Percentiles rank a stretch among this genome's conserved stretches.
These are phyloP conservation scores for Umbelopsis ramanniana DNA, from an alignment of 192 early-diverging fungal genomes.

Conservation along the genomic window DNA sequence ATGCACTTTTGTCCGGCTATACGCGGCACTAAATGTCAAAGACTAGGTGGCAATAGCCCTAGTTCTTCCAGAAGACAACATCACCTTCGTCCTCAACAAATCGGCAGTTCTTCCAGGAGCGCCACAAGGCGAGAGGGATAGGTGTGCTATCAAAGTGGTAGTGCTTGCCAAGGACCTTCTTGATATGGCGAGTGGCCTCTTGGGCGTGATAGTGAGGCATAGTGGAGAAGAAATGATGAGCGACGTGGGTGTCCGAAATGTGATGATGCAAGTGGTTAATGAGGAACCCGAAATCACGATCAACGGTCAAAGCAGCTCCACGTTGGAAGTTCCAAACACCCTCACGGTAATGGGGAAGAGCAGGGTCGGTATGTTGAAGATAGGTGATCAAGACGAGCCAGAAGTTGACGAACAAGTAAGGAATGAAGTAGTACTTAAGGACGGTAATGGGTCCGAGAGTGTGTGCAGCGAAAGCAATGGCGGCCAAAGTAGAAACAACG, in stretches of 20 bases:
- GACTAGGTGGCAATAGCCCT: conserved; percentile 22
- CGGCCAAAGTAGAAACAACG: conserved; percentile 57
- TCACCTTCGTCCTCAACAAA: conserved; percentile 95
- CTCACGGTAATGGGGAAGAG: conserved; percentile 88
- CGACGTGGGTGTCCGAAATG: conserved; percentile 92
- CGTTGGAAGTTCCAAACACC: conserved; percentile 89
- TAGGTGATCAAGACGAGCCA: conserved; percentile 96
- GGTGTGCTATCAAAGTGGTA: conserved; percentile 80
- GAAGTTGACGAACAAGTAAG: conserved; percentile 91
- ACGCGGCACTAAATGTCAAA: not conserved
- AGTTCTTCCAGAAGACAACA: conserved; percentile 67
- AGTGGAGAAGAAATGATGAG: conserved; percentile 92
- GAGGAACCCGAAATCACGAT: conserved; percentile 86
- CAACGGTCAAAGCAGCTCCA: conserved; percentile 86
- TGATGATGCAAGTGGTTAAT: conserved; percentile 82
- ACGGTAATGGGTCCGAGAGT: conserved; percentile 61
- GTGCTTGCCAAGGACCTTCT: conserved; percentile 80
- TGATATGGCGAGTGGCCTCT: conserved; percentile 84
- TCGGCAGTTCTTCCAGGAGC: conserved; percentile 69
- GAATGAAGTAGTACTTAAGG: conserved; percentile 83
- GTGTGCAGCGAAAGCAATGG: conserved; percentile 53
- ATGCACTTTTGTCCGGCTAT: not conserved
- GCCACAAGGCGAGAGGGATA: conserved; percentile 69
- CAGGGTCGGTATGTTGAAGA: conserved; percentile 90
- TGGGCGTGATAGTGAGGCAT: conserved; percentile 97